Base-by-base conservation (phyloP, 75 land plant genomes). In the Picea sitchensis region DNA sequence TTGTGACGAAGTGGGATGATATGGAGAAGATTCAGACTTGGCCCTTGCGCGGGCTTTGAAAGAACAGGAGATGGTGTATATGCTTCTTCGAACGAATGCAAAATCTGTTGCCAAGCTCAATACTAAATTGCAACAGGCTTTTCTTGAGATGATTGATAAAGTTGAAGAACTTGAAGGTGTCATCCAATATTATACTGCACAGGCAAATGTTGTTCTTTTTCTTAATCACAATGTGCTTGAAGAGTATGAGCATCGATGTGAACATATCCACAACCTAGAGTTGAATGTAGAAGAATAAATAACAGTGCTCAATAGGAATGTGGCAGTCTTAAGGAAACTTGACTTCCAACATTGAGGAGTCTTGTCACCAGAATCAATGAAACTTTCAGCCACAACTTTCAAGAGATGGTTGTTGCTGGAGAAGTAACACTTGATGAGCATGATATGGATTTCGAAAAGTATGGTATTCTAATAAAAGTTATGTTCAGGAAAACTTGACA, bases 341-440 rank as follows among this genome's bases (percentile, higher is more conserved):
- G 99, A 98, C 90, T 97, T 54, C 93, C 96, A 71, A 92, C 91
- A 59, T 86, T 97, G 68, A 82, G 93, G 56, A 84, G 83, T 60
- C 95, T 93, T 81, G 96, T 97, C 65, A 26, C 81, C 7, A 90
- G 86, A 80, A 97, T 97, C 32, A 93, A 97, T 89, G 90, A 85
- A 30, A 93, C 94, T 21, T 97, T 97, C 76, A 84, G 98, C 83
- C 88, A 84, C 14, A 97, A 95, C 75, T 95, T 97, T 78, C 81
- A 81, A 81, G 99, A 97, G 68, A 97, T 97, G 99, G 99, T 98
- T 73, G 93, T 95, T 80, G 99, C 98, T 18, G 99, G 99, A 73
- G 99, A 97, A 85, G 94, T 97, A 54, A 85, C 82, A 58, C 87
- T 97, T 63, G 99, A 97, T 91, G 99, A 97, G 84, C 96, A 83